A percentile compares a stretch with the other conserved stretches of the same genome.
phyloP scores from a whole-genome alignment of 129 eudicot genomes.

The Logfia minima region DNA sequence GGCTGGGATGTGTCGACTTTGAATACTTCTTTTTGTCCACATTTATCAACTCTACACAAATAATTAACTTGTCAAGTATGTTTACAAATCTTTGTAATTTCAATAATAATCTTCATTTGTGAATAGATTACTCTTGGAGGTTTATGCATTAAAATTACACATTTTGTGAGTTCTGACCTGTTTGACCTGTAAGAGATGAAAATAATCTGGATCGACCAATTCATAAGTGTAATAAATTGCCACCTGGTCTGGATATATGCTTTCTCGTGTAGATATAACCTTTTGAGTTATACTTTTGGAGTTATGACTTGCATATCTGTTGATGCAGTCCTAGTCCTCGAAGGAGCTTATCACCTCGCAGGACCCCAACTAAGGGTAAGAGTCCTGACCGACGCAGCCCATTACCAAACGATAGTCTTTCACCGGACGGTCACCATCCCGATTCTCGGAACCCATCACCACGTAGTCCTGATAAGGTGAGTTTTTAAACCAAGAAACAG shows the following conservation, averaged over 20 bases:
- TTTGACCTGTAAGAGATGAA: neutral
- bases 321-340: constrained; percentile 41
- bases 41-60: neutral
- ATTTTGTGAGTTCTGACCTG: neutral
- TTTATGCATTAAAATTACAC: neutral
- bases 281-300: neutral
- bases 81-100: no score
- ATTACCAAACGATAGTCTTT: constrained; percentile 38
- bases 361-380: constrained; percentile 40
- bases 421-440: constrained; percentile 29
- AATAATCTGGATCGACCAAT: neutral
- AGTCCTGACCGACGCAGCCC: constrained; percentile 35
- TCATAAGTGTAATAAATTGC: neutral
- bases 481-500: constrained; percentile 7
- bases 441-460: constrained; percentile 25
- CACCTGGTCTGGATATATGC: neutral
- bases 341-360: constrained; percentile 50
- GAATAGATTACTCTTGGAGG: neutral
- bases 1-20: neutral
- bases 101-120: neutral
- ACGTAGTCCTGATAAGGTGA: constrained; percentile 14
- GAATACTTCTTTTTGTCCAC: neutral
- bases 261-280: neutral
- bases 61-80: neutral
- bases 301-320: constrained; percentile 13